These are phyloP conservation scores for Hygrocybe coccinea DNA, from an alignment of 768 basidiomycete genomes.

Conservation along the genomic window DNA sequence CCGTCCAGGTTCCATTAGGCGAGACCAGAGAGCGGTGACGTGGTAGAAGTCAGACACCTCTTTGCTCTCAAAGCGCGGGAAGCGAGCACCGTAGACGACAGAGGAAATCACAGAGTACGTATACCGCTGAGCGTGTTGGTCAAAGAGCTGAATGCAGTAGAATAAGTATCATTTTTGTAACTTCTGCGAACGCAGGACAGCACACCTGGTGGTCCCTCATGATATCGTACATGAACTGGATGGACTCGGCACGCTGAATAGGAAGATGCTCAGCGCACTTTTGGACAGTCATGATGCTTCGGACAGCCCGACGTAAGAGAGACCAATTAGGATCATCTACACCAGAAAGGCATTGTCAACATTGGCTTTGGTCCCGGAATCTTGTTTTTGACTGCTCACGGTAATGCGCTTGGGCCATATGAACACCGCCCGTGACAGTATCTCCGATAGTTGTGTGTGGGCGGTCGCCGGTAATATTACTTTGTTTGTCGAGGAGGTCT, in stretches of 20 bases:
- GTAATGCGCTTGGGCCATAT: slow-evolving; percentile 15
- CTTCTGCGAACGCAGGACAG: not conserved
- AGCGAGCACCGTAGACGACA: slow-evolving; percentile 11
- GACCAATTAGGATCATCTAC: slow-evolving; percentile 8
- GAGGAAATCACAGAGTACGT: slow-evolving; percentile 12
- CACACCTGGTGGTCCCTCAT: slow-evolving; percentile 24
- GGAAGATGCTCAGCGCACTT: slow-evolving; percentile 15
- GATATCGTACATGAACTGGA: slow-evolving; percentile 29
- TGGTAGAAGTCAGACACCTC: slow-evolving; percentile 11
- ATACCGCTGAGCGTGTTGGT: slow-evolving; percentile 6
- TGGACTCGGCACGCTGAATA: slow-evolving; percentile 23
- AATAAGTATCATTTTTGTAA: too few relatives aligned
- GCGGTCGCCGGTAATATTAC: slow-evolving; percentile 21
- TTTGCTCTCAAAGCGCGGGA: slow-evolving; percentile 5
- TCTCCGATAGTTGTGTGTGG: slow-evolving; percentile 18
- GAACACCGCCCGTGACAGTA: slow-evolving; percentile 12
- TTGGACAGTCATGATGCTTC: slow-evolving; percentile 11
- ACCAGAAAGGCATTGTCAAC: not conserved
- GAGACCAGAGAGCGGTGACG: not conserved
- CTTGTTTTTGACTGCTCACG: not conserved
- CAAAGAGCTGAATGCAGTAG: slow-evolving; percentile 1
- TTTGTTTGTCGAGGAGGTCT: slow-evolving; percentile 27
- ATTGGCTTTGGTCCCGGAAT: not conserved
- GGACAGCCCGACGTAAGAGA: slow-evolving; percentile 12
- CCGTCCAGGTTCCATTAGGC: slow-evolving; percentile 2